Evolutionary conservation across 139 green algal species (phyloP), one percentile per base, ranked within the genome.

Genomic region (Choricystis sp.): DNA sequence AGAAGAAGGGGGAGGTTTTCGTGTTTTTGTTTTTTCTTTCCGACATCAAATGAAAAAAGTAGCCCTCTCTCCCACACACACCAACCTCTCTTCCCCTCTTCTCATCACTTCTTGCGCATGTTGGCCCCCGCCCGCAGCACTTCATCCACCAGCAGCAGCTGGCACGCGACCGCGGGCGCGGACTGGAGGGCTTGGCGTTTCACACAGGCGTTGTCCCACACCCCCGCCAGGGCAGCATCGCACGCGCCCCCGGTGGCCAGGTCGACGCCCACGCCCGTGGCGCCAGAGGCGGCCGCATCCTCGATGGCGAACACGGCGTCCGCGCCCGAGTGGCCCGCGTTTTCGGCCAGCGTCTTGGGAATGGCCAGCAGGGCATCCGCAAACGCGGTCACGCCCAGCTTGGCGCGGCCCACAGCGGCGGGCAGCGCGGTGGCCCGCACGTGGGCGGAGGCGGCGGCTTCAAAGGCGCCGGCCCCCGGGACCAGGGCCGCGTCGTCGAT

Each of bases 131-230:
- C 93, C 2, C 93, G 78, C 63, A 99, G 91, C 28, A 99, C 91
- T 74, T 99, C 94, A 66, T 99, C 93, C 29, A 97, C 90, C 29
- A 98, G 73, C 31, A 99, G 74, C 65, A 99, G 77, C 76, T 99
- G 91, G 28, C 67, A 82, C 0, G 90, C 89, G 31, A 99, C 83
- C 1, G 98, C 77, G 23, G 93, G 93, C 23, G 91, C 90, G 28
- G 73, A 86, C 69, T 96, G 84, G 56, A 99, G 77, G 56, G 97
- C 85, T 78, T 99, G 92, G 67, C 74, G 72, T 84, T 99, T 99
- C n/a, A 98, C 93, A 4, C 84, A 80, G 69, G 86, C 89, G 77
- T 96, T 97, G 77, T 99, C 93, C 68, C 89, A 94, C n/a, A 99
- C 77, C 58, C 91, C 91, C 16, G 77, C 70, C 28, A 85, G 63